Evolutionary conservation across 176 grass and related monocot species (phyloP).

Genomic region (Stipa capillata): DNA sequence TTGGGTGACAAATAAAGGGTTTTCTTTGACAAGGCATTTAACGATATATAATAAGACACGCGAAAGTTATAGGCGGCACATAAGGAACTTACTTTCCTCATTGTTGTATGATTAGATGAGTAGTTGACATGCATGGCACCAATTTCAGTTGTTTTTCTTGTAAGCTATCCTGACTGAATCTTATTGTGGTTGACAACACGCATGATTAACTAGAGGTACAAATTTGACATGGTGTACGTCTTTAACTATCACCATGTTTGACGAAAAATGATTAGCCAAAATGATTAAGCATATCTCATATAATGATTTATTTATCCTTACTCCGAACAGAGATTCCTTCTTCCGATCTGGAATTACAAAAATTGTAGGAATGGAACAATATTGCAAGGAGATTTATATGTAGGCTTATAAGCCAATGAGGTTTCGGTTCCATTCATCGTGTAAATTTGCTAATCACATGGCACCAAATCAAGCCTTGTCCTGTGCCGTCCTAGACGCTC

Average conservation of each 20-base stretch:
- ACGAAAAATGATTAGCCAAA: constrained; percentile 26
- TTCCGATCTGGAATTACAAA: constrained; percentile 1
- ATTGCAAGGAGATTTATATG: constrained; percentile 1
- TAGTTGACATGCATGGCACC: background rate
- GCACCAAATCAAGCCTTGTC: constrained; percentile 6
- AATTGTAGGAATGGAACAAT: background rate
- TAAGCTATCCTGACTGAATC: no score
- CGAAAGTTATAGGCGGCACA: no score
- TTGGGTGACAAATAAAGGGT: no score
- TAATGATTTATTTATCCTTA: background rate
- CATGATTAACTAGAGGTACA: background rate
- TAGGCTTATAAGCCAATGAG: background rate
- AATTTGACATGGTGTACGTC: constrained; percentile 11
- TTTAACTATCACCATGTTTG: constrained; percentile 13
- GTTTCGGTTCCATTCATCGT: background rate
- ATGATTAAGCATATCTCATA: constrained; percentile 20
- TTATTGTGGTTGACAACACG: no score
- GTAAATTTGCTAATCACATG: constrained; percentile 11
- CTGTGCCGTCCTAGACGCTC: constrained; percentile 10
- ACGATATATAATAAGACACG: no score
- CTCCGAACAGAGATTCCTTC: constrained; percentile 32
- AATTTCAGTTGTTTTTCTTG: no score
- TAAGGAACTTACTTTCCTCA: no score
- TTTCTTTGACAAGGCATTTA: no score
- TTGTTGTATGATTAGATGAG: no score